Evolutionary conservation across 352 stramenopile species (phyloP), one percentile per base, ranked within the genome.

Genomic region (Saprolegnia diclina): DNA sequence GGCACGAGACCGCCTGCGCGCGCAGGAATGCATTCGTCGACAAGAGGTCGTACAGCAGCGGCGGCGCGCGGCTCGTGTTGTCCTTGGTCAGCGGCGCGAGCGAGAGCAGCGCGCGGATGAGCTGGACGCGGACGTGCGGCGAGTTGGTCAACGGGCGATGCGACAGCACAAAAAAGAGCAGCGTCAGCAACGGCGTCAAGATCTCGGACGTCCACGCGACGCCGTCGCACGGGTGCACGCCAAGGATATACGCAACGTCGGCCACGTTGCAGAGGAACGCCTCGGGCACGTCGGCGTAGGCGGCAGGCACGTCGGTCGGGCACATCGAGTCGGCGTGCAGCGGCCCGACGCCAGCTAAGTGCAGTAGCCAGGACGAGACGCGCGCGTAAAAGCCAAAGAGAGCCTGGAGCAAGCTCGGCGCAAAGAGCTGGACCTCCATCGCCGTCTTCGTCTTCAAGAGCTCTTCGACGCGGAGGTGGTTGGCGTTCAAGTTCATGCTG

Each of bases 121-220:
- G 81, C 52, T 90, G 78, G 0, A 92, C 76, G 18, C 82, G 81
- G 56, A 92, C 64, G 40, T 92, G 84, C 9, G 82, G 82, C 21
- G 90, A 90, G 65, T 88, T 88, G 6, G 81, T 89, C 57, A 83
- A 76, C 45, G 80, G 74, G 13, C 76, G 74, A 0, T 78, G 77
- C 1, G 77, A 74, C 13, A 92, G 52, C 0, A 92, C 73, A 66
- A 89, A 81, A 19, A 79, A 74, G 11, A 92, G 72, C 71, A 92
- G 78, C 6, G 89, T 72, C 0, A 85, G 26, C n/a, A 92, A 66
- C 19, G 84, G 82, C 61, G 87, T 80, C 16, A 90, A 44, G 26
- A 87, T 56, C 0, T 42, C 10, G 14, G 56, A 24, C 0, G 57
- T 26, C 57, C 57, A 66, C 19, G 55, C 40, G 9, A 66, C 44